Evolutionary conservation across 2,329 filamentous ascomycete species (phyloP).

Genomic region (Hortaea werneckii): DNA sequence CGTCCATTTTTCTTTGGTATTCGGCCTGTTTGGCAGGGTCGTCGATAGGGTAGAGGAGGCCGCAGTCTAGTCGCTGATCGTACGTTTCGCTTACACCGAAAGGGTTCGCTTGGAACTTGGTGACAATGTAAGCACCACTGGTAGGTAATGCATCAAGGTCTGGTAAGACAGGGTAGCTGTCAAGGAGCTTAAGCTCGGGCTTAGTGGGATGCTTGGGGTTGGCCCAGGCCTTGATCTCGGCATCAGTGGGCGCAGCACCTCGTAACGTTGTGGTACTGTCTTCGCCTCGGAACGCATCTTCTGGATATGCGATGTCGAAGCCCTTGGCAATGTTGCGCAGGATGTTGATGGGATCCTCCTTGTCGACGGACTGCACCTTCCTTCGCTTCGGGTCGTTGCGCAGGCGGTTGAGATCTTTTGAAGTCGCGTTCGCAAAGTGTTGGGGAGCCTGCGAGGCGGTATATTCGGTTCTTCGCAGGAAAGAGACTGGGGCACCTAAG

Average conservation of each 20-base stretch:
- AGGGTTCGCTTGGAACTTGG: slow-evolving; percentile 54
- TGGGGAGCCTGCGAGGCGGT: slow-evolving; percentile 51
- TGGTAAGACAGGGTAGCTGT: slow-evolving; percentile 50
- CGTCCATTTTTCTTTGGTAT: slow-evolving; percentile 38
- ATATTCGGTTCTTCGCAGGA: slow-evolving; percentile 92
- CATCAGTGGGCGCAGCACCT: slow-evolving; percentile 42
- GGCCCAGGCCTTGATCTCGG: slow-evolving; percentile 50
- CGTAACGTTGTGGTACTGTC: slow-evolving; percentile 47
- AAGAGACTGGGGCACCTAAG: slow-evolving; percentile 71
- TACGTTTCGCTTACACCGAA: slow-evolving; percentile 39
- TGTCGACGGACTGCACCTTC: slow-evolving; percentile 27
- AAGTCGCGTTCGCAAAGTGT: slow-evolving; percentile 43
- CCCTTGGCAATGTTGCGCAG: slow-evolving; percentile 52
- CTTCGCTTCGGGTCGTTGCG: slow-evolving; percentile 31
- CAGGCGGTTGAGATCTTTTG: slow-evolving; percentile 39
- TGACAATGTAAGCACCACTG: slow-evolving; percentile 47
- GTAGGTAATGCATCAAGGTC: slow-evolving; percentile 52
- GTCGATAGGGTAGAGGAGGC: slow-evolving; percentile 43
- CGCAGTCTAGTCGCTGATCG: slow-evolving; percentile 51
- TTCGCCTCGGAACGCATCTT: slow-evolving; percentile 56
- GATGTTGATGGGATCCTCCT: slow-evolving; percentile 52
- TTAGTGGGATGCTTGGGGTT: slow-evolving; percentile 51
- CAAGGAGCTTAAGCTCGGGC: slow-evolving; percentile 46
- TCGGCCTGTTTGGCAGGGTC: slow-evolving; percentile 39
- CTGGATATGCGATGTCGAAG: slow-evolving; percentile 55